Evolutionary conservation across 305 asterid species (phyloP).

Genomic region (Fraxinus albicans): DNA sequence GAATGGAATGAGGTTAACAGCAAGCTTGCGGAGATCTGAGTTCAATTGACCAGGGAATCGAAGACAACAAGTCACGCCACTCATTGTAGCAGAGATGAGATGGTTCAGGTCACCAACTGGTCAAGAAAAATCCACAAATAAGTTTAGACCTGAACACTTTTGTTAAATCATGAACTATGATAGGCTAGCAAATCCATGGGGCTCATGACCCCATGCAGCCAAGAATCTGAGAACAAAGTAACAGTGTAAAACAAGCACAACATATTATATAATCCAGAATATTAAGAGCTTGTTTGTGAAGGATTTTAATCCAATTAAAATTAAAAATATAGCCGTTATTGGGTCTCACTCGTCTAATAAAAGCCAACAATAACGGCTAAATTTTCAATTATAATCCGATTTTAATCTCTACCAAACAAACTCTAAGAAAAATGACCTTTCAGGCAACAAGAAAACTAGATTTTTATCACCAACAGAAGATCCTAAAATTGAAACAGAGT

Average conservation of each 20-base stretch:
- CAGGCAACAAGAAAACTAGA: neutral
- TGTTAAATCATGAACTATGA: neutral
- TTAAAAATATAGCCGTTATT: too few species aligned
- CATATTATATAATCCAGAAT: neutral
- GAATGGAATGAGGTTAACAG: conserved; percentile 74
- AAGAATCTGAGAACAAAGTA: neutral
- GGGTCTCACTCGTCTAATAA: too few species aligned
- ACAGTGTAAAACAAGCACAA: neutral
- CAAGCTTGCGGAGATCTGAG: conserved; percentile 71
- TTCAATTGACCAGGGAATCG: conserved; percentile 80
- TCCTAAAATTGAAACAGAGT: neutral
- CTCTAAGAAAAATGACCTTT: neutral
- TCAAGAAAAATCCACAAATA: conserved; percentile 1
- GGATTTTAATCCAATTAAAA: too few species aligned
- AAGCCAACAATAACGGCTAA: too few species aligned
- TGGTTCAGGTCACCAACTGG: conserved; percentile 80
- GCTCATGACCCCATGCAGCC: neutral
- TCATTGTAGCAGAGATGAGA: conserved; percentile 79
- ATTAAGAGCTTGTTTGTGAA: neutral
- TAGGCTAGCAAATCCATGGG: neutral
- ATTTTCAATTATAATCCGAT: too few species aligned
- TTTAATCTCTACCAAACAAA: too few species aligned
- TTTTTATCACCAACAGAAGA: neutral
- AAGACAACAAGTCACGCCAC: conserved; percentile 79
- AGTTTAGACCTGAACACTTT: neutral